Percentiles rank a stretch among this genome's conserved stretches.
Evolutionary conservation across 495 filamentous ascomycete genomes (phyloP).

Genomic region (Aspergillus haitiensis): DNA sequence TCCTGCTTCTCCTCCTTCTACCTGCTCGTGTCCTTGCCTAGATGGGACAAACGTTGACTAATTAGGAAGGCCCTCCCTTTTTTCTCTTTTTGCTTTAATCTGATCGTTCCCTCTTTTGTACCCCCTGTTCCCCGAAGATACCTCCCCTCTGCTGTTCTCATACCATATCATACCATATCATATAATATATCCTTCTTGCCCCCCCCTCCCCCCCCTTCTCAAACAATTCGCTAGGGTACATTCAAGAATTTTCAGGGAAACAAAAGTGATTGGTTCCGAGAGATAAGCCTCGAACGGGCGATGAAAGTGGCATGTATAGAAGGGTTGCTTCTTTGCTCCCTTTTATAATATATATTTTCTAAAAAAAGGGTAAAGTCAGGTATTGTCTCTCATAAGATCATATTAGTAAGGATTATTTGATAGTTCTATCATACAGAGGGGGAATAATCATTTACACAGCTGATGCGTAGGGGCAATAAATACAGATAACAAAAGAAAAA

Average conservation of each 20-base stretch:
- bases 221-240: background rate
- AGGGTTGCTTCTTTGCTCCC: no score
- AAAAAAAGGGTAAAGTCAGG: background rate
- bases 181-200: background rate
- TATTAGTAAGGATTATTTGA: constrained; percentile 8
- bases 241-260: background rate
- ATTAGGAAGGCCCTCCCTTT: background rate
- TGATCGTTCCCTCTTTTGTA: background rate
- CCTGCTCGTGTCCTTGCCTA: constrained; percentile 10
- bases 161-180: background rate
- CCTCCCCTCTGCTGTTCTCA: no score
- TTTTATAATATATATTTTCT: background rate
- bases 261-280: no score
- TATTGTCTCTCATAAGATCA: constrained; percentile 5
- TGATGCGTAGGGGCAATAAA: constrained; percentile 2
- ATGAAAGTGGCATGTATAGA: background rate
- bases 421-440: constrained; percentile 17
- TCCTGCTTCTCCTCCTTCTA: background rate
- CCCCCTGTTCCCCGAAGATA: background rate
- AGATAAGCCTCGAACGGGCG: background rate
- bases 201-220: background rate
- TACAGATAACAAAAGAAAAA: constrained; percentile 10
- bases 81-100: background rate
- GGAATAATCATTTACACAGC: constrained; percentile 15
- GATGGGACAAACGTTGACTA: background rate